Base-by-base conservation (phyloP, 2,329 filamentous ascomycete genomes). In the Didymellaceae sp. region DNA sequence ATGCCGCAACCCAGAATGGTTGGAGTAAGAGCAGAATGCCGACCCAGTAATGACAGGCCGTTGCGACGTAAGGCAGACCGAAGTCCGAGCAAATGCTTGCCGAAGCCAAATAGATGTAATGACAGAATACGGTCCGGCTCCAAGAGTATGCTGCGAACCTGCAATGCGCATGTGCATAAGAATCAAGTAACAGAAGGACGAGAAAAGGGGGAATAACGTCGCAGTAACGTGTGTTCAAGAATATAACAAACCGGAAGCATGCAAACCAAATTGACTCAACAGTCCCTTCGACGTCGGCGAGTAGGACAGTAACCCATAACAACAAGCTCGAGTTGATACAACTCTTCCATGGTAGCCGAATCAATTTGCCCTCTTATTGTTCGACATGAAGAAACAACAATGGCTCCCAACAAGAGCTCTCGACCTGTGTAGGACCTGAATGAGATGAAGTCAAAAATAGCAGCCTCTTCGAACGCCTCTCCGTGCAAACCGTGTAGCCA, bases 111-210 rank as follows among this genome's bases (percentile, higher is more conserved):
- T 39, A 54, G 54, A 63, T 62, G 65, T 71, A 70, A 61, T 52
- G 65, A 72, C 66, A 68, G 69, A 51, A 63, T 61, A 55, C 58
- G 57, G 58, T 54, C 50, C 54, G 55, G 60, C 62, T 63, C 58
- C 54, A 34, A 55, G n/a, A n/a, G 42, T 49, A 56, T 63, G 54
- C 58, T 51, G 57, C 47, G 57, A 57, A 52, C 57, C 52, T 52
- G 51, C 53, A 55, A 63, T 60, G 57, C 61, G 55, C 59, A 48
- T 69, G 58, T 66, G 66, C 57, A 62, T 52, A 39, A 58, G 51
- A 47, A 55, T 46, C 20, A 44, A 8, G 13, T 24, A 14, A 18
- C 7, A 35, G 43, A 21, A 32, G 41, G 14, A 16, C 45, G 21
- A 45, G 10, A 28, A 35, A 48, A 45, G 42, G 13, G 49, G 54